phyloP scores from a whole-genome alignment of 345 rosid genomes.

The Anacardium occidentale region DNA sequence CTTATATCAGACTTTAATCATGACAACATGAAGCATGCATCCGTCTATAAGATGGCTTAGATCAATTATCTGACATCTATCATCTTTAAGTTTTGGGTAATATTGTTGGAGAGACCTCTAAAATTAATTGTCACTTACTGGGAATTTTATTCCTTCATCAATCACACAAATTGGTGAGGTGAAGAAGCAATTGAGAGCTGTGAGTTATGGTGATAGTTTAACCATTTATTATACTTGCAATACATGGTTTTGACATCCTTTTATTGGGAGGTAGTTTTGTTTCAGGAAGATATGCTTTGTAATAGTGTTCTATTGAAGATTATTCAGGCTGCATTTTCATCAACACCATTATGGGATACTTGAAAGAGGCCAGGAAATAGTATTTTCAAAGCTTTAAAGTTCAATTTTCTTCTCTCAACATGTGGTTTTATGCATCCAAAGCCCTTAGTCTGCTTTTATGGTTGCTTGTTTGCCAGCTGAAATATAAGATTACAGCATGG shows the following conservation, averaged over 20 bases:
- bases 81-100: background rate
- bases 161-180: background rate
- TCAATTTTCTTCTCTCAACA: background rate
- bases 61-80: background rate
- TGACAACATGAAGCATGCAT: slow-evolving; percentile 12
- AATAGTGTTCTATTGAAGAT: no score
- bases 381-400: background rate
- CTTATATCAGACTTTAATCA: background rate
- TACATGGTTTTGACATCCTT: background rate
- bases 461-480: no score
- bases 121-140: background rate
- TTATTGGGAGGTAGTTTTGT: no score
- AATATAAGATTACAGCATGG: no score
- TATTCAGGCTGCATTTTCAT: background rate
- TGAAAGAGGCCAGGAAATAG: background rate
- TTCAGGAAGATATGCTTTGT: no score
- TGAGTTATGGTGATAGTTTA: no score
- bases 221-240: background rate
- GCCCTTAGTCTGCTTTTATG: no score
- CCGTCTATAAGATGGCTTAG: background rate
- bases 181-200: background rate
- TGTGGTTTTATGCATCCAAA: background rate
- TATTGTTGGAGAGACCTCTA: background rate
- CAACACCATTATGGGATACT: background rate
- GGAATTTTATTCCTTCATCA: background rate